A percentile compares a stretch with the other conserved stretches of the same genome.
phyloP scores from a whole-genome alignment of 2,329 filamentous ascomycete species.

The Aureobasidium mangrovei region DNA sequence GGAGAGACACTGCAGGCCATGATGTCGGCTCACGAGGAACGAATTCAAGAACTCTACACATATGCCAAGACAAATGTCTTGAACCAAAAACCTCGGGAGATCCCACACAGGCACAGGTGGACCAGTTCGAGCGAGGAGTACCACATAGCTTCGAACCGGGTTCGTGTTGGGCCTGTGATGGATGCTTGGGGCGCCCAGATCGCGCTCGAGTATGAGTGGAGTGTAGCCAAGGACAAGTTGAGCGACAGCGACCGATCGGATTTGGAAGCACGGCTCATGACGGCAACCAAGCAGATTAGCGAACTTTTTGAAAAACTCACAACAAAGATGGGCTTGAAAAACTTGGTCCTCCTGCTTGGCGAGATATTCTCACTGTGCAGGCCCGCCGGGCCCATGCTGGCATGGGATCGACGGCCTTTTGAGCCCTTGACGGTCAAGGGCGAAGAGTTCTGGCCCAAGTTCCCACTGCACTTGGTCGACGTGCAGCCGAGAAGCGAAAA shows the following conservation, averaged over 20 bases:
- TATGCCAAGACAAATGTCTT: background rate
- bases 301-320: background rate
- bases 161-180: background rate
- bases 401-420: conserved; percentile 61
- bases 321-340: background rate
- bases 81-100: background rate
- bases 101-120: background rate
- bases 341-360: background rate
- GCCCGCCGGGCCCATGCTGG: conserved; percentile 31
- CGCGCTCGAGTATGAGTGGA: background rate
- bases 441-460: conserved; percentile 59
- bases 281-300: background rate
- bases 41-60: background rate
- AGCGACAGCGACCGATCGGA: background rate
- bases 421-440: conserved; percentile 55
- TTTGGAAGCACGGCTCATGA: background rate
- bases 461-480: conserved; percentile 53
- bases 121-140: background rate
- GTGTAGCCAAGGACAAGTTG: background rate
- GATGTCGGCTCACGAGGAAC: background rate
- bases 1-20: background rate
- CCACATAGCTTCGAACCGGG: background rate
- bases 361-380: conserved; percentile 21
- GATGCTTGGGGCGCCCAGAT: conserved; percentile 9
- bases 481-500: conserved; percentile 47